Evolutionary conservation across 257 asterid species (phyloP).

Genomic region (Ballota nigra): DNA sequence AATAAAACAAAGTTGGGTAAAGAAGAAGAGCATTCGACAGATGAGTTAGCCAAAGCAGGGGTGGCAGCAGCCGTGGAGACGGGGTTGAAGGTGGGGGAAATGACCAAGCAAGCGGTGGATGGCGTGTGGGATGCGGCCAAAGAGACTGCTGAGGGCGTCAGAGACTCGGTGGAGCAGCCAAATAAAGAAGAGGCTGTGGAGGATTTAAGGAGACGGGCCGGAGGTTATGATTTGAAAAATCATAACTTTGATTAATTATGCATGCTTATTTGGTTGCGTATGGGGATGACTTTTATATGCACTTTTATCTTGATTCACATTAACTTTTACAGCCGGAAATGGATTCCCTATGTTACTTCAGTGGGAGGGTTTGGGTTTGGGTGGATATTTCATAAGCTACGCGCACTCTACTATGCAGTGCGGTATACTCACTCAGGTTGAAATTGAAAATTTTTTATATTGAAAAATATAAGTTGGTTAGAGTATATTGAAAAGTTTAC

Average conservation of each 20-base stretch:
- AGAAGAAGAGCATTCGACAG: background rate
- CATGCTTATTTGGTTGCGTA: too few relatives aligned
- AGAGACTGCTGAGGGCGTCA: constrained; percentile 31
- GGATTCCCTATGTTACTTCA: too few relatives aligned
- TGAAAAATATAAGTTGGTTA: too few relatives aligned
- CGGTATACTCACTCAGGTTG: too few relatives aligned
- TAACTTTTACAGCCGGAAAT: too few relatives aligned
- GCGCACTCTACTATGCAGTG: too few relatives aligned
- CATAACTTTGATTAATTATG: background rate
- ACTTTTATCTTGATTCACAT: too few relatives aligned
- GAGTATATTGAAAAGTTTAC: too few relatives aligned
- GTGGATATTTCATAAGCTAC: too few relatives aligned
- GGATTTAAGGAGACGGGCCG: constrained; percentile 30
- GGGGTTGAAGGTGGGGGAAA: constrained; percentile 40
- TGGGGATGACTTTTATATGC: too few relatives aligned
- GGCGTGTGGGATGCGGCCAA: constrained; percentile 39
- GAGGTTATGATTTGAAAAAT: constrained; percentile 25
- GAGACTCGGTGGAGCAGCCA: constrained; percentile 7
- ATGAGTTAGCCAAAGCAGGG: background rate
- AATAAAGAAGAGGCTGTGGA: background rate
- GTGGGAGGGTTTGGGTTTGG: too few relatives aligned
- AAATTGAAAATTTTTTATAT: too few relatives aligned
- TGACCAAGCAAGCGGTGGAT: constrained; percentile 38
- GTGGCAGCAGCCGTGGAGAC: constrained; percentile 23
- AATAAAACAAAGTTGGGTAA: background rate